These are phyloP conservation scores for Suillus luteus DNA, from an alignment of 768 basidiomycete genomes.

Conservation along the genomic window DNA sequence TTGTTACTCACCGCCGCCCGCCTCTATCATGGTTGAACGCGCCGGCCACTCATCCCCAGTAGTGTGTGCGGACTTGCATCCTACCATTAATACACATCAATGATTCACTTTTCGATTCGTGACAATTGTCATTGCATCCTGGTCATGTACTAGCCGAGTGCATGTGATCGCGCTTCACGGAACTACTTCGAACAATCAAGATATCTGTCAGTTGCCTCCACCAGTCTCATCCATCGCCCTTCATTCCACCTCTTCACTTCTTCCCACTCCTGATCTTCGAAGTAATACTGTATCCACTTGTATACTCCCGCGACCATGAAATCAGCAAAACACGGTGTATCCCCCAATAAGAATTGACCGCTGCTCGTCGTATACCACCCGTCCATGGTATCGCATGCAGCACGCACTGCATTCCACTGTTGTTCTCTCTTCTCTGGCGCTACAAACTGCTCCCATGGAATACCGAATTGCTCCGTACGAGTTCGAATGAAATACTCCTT, in stretches of 20 bases:
- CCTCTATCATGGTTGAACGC: slow-evolving; percentile 10
- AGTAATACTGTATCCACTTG: slow-evolving; percentile 15
- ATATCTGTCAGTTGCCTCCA: slow-evolving; percentile 23
- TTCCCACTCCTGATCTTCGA: slow-evolving; percentile 17
- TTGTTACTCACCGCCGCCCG: slow-evolving; percentile 35
- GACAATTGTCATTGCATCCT: not conserved
- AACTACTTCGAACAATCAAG: slow-evolving; percentile 13
- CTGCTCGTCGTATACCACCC: slow-evolving; percentile 16
- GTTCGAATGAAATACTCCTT: slow-evolving; percentile 42
- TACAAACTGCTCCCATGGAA: slow-evolving; percentile 37
- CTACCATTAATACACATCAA: slow-evolving; percentile 18
- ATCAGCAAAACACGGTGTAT: slow-evolving; percentile 23
- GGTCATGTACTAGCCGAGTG: not conserved
- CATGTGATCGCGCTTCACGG: not conserved
- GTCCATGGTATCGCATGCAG: slow-evolving; percentile 28
- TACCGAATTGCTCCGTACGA: slow-evolving; percentile 35
- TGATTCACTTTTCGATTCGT: slow-evolving; percentile 18
- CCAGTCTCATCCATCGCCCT: slow-evolving; percentile 17
- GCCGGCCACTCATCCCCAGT: too few species aligned
- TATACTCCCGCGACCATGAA: slow-evolving; percentile 23
- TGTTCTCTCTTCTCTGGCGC: slow-evolving; percentile 29
- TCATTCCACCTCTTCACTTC: slow-evolving; percentile 14
- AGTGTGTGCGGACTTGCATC: not conserved
- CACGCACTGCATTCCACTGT: slow-evolving; percentile 41
- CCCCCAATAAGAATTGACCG: slow-evolving; percentile 16